A percentile compares a stretch with the other conserved stretches of the same genome.
Evolutionary conservation across 2,329 filamentous ascomycete species (phyloP).

Genomic region (Aspergillus unguis): DNA sequence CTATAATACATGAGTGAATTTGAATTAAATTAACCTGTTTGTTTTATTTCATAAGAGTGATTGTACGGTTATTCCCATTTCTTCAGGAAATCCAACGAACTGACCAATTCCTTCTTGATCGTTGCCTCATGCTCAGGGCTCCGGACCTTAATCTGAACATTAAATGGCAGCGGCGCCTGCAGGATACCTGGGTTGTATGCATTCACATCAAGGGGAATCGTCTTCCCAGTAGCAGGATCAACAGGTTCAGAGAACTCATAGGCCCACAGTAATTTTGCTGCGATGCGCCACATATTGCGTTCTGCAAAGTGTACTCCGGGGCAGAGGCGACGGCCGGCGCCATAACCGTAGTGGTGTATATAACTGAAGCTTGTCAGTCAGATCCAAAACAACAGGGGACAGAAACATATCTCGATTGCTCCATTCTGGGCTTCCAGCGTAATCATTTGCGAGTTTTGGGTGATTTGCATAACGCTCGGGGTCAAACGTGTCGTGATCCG

Average conservation of each 20-base stretch:
- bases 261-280: slow-evolving; percentile 32
- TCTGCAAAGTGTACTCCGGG: slow-evolving; percentile 35
- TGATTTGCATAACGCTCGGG: slow-evolving; percentile 31
- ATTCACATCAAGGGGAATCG: not conserved
- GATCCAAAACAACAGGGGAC: not conserved
- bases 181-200: not conserved
- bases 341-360: slow-evolving; percentile 19
- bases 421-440: slow-evolving; percentile 33
- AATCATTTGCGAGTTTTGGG: slow-evolving; percentile 33
- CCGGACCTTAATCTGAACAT: not conserved
- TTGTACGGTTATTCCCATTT: not conserved
- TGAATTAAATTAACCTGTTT: too few species aligned
- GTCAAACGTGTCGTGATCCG: slow-evolving; percentile 29
- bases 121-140: not conserved
- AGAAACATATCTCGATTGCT: slow-evolving; percentile 32
- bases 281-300: slow-evolving; percentile 26
- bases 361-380: not conserved
- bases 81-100: not conserved
- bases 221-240: not conserved
- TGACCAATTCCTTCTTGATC: not conserved
- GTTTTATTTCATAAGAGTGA: too few species aligned
- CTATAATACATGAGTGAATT: too few species aligned
- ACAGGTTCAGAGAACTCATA: slow-evolving; percentile 19
- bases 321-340: slow-evolving; percentile 30
- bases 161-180: not conserved